Evolutionary conservation across 106 monocot species (phyloP), one percentile per base, ranked within the genome.

Genomic region (Acorus calamus): DNA sequence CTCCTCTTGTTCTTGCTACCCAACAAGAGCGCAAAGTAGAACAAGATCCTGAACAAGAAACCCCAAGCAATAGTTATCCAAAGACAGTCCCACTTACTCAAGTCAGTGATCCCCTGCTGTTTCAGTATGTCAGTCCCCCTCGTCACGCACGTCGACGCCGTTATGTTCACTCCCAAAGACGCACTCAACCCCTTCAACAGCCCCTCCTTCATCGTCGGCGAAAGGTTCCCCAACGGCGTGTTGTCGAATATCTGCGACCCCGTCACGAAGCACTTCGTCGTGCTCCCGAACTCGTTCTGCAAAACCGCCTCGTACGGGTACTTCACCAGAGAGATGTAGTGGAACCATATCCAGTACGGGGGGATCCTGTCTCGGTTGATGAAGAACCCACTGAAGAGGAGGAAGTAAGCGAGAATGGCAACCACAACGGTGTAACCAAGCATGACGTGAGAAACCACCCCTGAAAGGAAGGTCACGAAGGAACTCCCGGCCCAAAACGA

Each of bases 301-400:
- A 94, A 61, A 67, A 89, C 89, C 7, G 79, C 94, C 57, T 94
- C 94, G 64, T 86, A 94, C 8, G 94, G 94, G 72, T 94, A 94
- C 79, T 94, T 89, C 44, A 94, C 89, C 8, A 94, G 72, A 0
- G 94, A 94, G 10, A 94, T 64, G 73, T 89, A 94, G 69, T 94
- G 94, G 76, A 94, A 94, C 94, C 94, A 94, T 4, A 86, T 67
- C 94, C 94, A 94, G 81, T 89, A 94, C 52, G 64, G 53, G 0
- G 86, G 84, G 59, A 94, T 94, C 10, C 94, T 45, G 28, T 81
- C 79, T 8, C 94, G 71, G 57, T 78, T 89, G 76, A 94, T 89
- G 78, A 94, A 94, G 84, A 94, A 94, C 14, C 94, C 94, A 63
- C 86, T 86, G 72, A 94, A 86, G 6, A 94, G 79, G 0, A 94